Evolutionary conservation across 306 rosid species (phyloP), one percentile per base, ranked within the genome.

Genomic region (Sechiopsis laciniata): DNA sequence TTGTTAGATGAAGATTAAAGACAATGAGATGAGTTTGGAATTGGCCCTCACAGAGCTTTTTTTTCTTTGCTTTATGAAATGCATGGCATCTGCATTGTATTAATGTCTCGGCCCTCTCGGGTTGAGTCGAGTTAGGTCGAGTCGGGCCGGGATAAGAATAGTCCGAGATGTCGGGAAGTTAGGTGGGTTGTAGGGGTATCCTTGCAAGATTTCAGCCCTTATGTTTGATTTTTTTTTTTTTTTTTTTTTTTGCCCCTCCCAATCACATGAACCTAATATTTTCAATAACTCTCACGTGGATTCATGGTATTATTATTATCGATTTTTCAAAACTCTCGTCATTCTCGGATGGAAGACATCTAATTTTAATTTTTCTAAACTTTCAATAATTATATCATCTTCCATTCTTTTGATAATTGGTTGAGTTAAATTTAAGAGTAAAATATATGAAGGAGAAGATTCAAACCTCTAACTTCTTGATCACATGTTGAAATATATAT

Each of bases 161-260:
- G 55, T 66, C 7, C 8, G 1, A 68, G 20, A 48, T 68, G 73
- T 68, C 14, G 73, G 73, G 40, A 48, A 21, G 73, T 48, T 68
- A 40, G 73, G 56, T 13, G 56, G 7, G 73, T 68, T 68, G 42
- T 68, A 68, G 73, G 45, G 73, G 73, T 46, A 32, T 32, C 37
- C 37, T 32, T 32, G 37, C 37, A 32, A 4, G 37, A 32, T 32
- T 32, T 32, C 37, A 22, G 21, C 3, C 55, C 45, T 37, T 37
- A 48, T 46, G 73, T 68, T 68, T 48, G 40, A 46, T 46, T 68
- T 21, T 32, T 32, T 32, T 32, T 32, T 32, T 32, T 32, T 32
- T 1, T 32, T 26, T 26, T 26, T 1, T 45, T 42, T 19, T 66
- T 45, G 16, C 55, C 13, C 45, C 45, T 37, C 45, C 45, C 45